Conservation (phyloP, 179 eudicot species). For the Silene vulgaris region DNA sequence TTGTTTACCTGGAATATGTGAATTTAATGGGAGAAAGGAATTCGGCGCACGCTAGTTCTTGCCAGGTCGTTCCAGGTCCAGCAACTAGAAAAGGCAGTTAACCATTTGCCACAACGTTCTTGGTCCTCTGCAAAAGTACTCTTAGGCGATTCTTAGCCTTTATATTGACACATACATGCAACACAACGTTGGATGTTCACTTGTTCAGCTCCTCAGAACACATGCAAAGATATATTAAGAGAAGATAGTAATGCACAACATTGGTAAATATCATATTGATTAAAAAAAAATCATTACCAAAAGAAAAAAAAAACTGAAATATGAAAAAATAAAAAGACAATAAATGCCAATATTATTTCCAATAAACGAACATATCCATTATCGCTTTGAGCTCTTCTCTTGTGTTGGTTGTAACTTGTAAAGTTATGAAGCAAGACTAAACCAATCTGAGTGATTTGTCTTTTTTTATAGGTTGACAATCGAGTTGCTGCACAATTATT, state of each 20-base stretch:
- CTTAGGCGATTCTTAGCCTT: background rate
- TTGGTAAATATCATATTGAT: background rate
- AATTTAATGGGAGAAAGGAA: too few species aligned
- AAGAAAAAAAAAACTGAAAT: background rate
- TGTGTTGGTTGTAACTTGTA: background rate
- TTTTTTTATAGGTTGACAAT: constrained; percentile 65
- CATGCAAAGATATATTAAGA: background rate
- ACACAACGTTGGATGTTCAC: background rate
- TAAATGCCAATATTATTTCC: background rate
- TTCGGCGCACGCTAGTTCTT: too few species aligned
- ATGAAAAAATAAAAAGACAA: background rate
- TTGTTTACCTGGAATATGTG: background rate
- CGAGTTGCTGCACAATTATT: constrained; percentile 64
- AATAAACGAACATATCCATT: background rate
- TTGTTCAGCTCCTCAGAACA: background rate
- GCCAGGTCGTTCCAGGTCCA: too few species aligned
- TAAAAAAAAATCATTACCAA: background rate
- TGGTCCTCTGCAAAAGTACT: background rate
- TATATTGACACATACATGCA: background rate
- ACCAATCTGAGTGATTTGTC: constrained; percentile 12
- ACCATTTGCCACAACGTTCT: background rate
- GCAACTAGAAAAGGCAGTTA: background rate
- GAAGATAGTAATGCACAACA: background rate
- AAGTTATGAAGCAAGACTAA: constrained; percentile 11
- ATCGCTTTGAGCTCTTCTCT: background rate